Evolutionary conservation across 257 asterid genomes (phyloP).

Genomic region (Jacaranda copaia): DNA sequence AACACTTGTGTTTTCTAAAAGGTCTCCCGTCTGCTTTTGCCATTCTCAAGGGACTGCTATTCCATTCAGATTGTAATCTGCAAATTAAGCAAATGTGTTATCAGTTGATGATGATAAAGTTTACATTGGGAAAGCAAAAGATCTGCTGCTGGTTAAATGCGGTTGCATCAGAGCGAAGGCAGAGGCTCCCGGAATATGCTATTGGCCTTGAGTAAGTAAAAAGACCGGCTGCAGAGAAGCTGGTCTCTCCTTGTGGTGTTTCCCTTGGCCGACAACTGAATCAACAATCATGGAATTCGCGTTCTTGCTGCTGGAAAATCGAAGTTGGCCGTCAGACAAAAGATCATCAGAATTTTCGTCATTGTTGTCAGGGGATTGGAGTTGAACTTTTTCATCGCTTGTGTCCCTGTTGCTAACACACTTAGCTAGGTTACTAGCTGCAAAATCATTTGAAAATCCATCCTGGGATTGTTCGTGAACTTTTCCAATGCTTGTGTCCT

Average conservation of each 20-base stretch:
- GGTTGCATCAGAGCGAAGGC: conserved; percentile 86
- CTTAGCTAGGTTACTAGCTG: background rate
- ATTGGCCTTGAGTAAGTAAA: conserved; percentile 72
- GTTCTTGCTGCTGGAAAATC: background rate
- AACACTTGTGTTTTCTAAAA: conserved; percentile 66
- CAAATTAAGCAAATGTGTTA: background rate
- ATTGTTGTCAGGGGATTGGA: background rate
- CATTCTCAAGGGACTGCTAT: conserved; percentile 97
- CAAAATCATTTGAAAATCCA: background rate
- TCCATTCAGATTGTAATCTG: conserved; percentile 92
- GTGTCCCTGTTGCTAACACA: conserved; percentile 21
- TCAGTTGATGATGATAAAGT: too few species aligned
- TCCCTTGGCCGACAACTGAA: conserved; percentile 40
- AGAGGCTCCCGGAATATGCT: conserved; percentile 72
- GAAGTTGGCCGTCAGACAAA: background rate
- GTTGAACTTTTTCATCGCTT: conserved; percentile 17
- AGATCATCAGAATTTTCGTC: conserved; percentile 11
- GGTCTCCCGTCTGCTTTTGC: conserved; percentile 73
- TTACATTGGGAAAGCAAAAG: conserved; percentile 97
- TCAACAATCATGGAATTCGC: background rate
- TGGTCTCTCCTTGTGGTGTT: conserved; percentile 65
- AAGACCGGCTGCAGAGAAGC: conserved; percentile 70
- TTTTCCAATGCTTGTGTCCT: conserved; percentile 19
- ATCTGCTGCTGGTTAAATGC: conserved; percentile 85
- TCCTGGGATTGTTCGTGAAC: conserved; percentile 20